Evolutionary conservation across 1,139 yeast species (phyloP), one percentile per base, ranked within the genome.

Genomic region (Candida tunisiensis): DNA sequence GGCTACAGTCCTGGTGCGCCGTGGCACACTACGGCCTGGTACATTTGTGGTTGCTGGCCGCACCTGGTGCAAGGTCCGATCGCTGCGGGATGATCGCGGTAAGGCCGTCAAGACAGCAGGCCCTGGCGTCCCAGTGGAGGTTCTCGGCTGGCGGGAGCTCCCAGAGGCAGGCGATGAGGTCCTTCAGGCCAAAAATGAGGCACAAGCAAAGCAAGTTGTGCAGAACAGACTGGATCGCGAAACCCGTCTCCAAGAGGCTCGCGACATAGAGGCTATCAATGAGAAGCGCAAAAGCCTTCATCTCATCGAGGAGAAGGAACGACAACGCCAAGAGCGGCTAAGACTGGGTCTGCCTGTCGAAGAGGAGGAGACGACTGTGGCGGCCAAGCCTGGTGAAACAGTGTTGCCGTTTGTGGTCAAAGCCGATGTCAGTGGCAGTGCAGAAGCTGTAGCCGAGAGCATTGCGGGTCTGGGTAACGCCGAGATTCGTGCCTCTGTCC

Each of bases 141-240:
- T 88, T 5, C 66, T 83, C 52, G 98, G 99, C 0, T 88, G 98
- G 98, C 83, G 79, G 44, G 88, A 74, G 22, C 55, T 83, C 25
- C 98, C 98, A 0, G 79, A 70, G 28, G 91, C 93, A 13, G 99
- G 99, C 2, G 94, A 83, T 37, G 71, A 69, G 38, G 71, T 79
- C 1, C 49, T 88, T 6, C 77, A 82, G 45, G 93, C 92, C 6
- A 64, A 65, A 32, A 66, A 57, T 38, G 96, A 85, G 45, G 61
- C 65, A 17, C 50, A 60, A 23, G 94, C 93, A 8, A 85, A 80
- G 41, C 71, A 69, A 39, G 93, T 77, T 5, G 62, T 74, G 11
- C 63, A 63, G 7, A 74, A 74, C 42, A 62, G 95, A 38, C 49
- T 59, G 6, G 55, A 67, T 11, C 54, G 82, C 33, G 53, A 54